These are phyloP conservation scores for Fusarium sp. DNA, from an alignment of 2,329 filamentous ascomycete genomes.

Conservation along the genomic window DNA sequence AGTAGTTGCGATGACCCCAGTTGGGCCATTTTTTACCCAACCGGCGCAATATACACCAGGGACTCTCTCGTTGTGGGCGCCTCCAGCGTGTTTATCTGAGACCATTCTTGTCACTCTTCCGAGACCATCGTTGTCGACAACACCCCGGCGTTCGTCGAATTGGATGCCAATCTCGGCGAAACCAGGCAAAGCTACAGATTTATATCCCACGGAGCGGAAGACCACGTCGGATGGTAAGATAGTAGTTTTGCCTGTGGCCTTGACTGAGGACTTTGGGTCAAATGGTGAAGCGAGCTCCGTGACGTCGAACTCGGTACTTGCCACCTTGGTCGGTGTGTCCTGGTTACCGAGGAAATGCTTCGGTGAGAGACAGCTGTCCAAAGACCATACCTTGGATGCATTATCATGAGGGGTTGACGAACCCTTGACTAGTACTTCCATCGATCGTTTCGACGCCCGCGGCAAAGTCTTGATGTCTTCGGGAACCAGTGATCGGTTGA, in stretches of 20 bases:
- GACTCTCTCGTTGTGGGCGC: conserved; percentile 58
- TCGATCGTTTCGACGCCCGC: conserved; percentile 80
- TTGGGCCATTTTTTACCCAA: conserved; percentile 96
- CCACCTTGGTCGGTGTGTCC: conserved; percentile 64
- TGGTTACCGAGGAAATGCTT: conserved; percentile 71
- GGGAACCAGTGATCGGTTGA: conserved; percentile 76
- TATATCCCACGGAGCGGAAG: conserved; percentile 96
- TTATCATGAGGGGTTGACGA: conserved; percentile 64
- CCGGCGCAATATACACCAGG: conserved; percentile 91
- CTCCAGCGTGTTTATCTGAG: conserved; percentile 45
- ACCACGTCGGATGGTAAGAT: conserved; percentile 76
- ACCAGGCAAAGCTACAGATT: conserved; percentile 80
- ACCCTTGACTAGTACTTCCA: conserved; percentile 85
- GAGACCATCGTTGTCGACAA: conserved; percentile 84
- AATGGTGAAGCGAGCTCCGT: conserved; percentile 69
- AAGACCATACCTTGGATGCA: conserved; percentile 79
- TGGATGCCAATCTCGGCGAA: conserved; percentile 79
- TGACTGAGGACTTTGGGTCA: conserved; percentile 64
- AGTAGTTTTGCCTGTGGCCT: conserved; percentile 63
- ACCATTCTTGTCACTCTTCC: conserved; percentile 73
- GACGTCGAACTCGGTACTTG: conserved; percentile 75
- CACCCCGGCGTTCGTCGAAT: conserved; percentile 80
- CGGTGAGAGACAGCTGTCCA: conserved; percentile 89
- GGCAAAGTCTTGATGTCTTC: conserved; percentile 76
- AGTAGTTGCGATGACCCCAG: conserved; percentile 94